These are phyloP conservation scores for Hypoxylon rickii DNA, from an alignment of 495 filamentous ascomycete genomes.

Conservation along the genomic window DNA sequence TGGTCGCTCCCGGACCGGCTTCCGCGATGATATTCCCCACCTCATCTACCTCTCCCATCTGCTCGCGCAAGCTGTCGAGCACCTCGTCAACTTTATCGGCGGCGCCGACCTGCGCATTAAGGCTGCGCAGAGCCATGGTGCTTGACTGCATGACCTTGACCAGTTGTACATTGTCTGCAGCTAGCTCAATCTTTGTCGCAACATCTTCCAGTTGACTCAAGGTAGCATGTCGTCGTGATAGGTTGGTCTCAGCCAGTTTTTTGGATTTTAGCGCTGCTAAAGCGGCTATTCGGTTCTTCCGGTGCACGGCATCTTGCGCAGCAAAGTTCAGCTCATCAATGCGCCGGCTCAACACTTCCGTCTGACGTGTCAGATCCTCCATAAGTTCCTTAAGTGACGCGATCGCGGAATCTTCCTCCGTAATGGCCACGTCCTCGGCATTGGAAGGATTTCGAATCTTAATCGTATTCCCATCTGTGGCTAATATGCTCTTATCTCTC, in stretches of 20 bases:
- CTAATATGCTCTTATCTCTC: constrained; percentile 66
- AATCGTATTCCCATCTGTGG: constrained; percentile 72
- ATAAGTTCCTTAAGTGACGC: constrained; percentile 75
- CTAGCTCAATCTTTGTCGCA: constrained; percentile 79
- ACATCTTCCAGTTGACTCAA: constrained; percentile 83
- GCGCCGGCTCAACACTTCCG: constrained; percentile 50
- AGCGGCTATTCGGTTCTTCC: constrained; percentile 74
- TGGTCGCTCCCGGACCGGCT: constrained; percentile 49
- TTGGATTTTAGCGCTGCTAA: constrained; percentile 78
- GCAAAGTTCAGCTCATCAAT: constrained; percentile 63
- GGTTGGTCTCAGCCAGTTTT: constrained; percentile 73
- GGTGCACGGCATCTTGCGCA: constrained; percentile 68
- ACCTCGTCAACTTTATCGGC: constrained; percentile 75
- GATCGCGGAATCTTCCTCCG: constrained; percentile 76
- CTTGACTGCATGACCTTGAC: constrained; percentile 80
- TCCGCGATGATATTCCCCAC: constrained; percentile 76
- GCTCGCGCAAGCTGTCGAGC: constrained; percentile 71
- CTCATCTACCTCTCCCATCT: constrained; percentile 84
- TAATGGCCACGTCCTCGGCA: constrained; percentile 57
- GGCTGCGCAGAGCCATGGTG: constrained; percentile 65
- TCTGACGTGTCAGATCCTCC: constrained; percentile 63
- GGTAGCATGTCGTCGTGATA: constrained; percentile 69
- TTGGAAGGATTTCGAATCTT: constrained; percentile 65
- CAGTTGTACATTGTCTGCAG: constrained; percentile 78
- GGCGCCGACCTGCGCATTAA: constrained; percentile 81